phyloP scores from a whole-genome alignment of 495 filamentous ascomycete genomes.

The Lindgomyces ingoldianus region DNA sequence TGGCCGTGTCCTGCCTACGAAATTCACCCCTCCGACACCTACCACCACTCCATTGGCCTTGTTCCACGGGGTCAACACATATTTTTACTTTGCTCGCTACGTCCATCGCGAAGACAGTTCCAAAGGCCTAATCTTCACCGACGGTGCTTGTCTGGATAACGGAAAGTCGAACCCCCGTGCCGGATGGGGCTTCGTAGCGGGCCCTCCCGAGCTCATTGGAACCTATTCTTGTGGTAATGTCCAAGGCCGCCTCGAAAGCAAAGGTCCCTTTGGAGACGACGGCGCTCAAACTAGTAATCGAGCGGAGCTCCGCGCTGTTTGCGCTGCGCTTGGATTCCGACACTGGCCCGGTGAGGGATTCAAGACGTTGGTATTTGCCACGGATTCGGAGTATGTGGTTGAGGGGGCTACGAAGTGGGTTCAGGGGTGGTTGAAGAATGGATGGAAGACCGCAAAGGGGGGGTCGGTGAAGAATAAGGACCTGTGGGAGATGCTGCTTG shows the following conservation, averaged over 20 bases:
- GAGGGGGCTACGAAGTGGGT: conserved; percentile 48
- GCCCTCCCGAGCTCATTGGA: background rate
- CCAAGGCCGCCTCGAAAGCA: conserved; percentile 9
- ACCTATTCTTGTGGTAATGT: background rate
- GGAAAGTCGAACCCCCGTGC: conserved; percentile 1
- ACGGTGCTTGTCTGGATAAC: conserved; percentile 8
- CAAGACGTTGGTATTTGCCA: conserved; percentile 49
- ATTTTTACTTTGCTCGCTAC: background rate
- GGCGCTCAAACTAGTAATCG: conserved; percentile 47
- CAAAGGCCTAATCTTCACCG: conserved; percentile 5
- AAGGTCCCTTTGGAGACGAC: conserved; percentile 19
- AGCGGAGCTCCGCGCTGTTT: conserved; percentile 51
- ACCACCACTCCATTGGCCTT: background rate
- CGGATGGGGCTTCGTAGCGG: conserved; percentile 8
- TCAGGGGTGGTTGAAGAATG: conserved; percentile 47
- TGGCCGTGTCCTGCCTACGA: background rate
- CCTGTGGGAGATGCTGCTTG: conserved; percentile 49
- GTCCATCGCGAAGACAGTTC: background rate
- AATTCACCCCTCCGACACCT: background rate
- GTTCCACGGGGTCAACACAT: background rate
- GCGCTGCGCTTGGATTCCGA: conserved; percentile 45
- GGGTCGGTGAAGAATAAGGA: conserved; percentile 47
- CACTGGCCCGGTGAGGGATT: conserved; percentile 47
- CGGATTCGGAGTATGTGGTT: conserved; percentile 52
- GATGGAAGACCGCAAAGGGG: conserved; percentile 41